These are phyloP conservation scores for Xylariales sp. DNA, from an alignment of 2,329 filamentous ascomycete genomes.

Conservation along the genomic window DNA sequence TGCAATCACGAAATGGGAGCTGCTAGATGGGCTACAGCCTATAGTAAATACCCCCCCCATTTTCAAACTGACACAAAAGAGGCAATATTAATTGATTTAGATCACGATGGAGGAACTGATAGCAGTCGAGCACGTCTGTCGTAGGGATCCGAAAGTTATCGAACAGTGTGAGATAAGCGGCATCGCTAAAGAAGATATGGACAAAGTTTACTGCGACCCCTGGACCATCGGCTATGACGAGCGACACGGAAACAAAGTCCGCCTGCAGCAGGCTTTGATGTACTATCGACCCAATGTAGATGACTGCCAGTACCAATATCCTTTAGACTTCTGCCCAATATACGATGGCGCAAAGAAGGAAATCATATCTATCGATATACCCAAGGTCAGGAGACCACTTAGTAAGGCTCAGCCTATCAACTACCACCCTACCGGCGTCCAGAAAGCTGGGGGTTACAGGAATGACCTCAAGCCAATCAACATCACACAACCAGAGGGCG, in stretches of 20 bases:
- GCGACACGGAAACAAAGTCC: slow-evolving; percentile 80
- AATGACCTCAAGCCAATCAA: slow-evolving; percentile 86
- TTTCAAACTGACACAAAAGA: background rate
- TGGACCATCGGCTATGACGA: slow-evolving; percentile 98
- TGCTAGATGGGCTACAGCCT: slow-evolving; percentile 81
- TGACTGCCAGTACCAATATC: slow-evolving; percentile 90
- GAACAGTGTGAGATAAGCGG: slow-evolving; percentile 89
- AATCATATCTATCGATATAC: slow-evolving; percentile 86
- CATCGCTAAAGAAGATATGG: slow-evolving; percentile 84
- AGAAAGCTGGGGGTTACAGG: slow-evolving; percentile 79
- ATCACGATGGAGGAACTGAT: slow-evolving; percentile 94
- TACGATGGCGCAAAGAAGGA: slow-evolving; percentile 83
- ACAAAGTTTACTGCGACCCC: slow-evolving; percentile 95
- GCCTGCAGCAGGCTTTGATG: slow-evolving; percentile 93
- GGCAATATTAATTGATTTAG: slow-evolving; percentile 51
- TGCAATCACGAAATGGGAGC: slow-evolving; percentile 79
- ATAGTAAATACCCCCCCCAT: slow-evolving; percentile 63
- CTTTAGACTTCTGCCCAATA: slow-evolving; percentile 93
- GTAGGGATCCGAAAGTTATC: slow-evolving; percentile 86
- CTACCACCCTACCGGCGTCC: slow-evolving; percentile 80
- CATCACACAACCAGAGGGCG: slow-evolving; percentile 88
- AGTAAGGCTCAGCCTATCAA: slow-evolving; percentile 79
- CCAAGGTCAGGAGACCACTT: slow-evolving; percentile 78
- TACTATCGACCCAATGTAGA: slow-evolving; percentile 90
- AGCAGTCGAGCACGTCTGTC: slow-evolving; percentile 78